Evolutionary conservation across 2,329 filamentous ascomycete genomes (phyloP).

Genomic region (Raffaelea albimanens): DNA sequence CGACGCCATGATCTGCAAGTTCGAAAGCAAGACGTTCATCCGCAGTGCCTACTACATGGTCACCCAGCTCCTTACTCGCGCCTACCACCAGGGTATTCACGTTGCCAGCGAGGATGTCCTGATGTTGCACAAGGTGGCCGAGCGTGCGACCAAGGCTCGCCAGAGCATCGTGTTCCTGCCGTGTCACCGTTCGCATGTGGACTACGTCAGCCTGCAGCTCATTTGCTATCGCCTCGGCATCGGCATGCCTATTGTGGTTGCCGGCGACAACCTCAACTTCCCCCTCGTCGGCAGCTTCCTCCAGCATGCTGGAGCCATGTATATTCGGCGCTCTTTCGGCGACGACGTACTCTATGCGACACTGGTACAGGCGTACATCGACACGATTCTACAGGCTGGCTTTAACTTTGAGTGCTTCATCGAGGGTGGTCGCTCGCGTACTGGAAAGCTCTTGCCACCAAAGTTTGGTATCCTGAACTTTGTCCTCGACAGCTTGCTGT

Average conservation of each 20-base stretch:
- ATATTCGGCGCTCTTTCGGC: constrained; percentile 85
- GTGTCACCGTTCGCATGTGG: constrained; percentile 89
- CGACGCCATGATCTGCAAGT: constrained; percentile 97
- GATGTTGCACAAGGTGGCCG: constrained; percentile 69
- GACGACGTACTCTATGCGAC: constrained; percentile 85
- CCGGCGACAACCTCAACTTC: constrained; percentile 94
- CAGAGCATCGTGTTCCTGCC: constrained; percentile 95
- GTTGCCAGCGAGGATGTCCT: constrained; percentile 91
- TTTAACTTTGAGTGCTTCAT: constrained; percentile 98
- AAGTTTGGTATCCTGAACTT: constrained; percentile 95
- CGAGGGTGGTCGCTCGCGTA: constrained; percentile 85
- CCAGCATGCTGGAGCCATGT: constrained; percentile 96
- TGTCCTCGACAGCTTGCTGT: constrained; percentile 80
- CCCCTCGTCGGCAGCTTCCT: constrained; percentile 82
- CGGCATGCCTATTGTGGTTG: constrained; percentile 81
- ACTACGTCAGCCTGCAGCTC: constrained; percentile 89
- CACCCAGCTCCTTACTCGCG: constrained; percentile 81
- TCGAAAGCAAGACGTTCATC: constrained; percentile 91
- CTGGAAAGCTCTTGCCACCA: constrained; percentile 84
- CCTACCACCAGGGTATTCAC: constrained; percentile 95
- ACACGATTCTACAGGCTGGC: constrained; percentile 79
- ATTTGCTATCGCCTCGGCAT: constrained; percentile 93
- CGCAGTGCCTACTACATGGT: constrained; percentile 81
- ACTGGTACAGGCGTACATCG: constrained; percentile 92
- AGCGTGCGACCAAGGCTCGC: constrained; percentile 73